Conservation (phyloP, 2,329 filamentous ascomycete genomes). For the Ophiostoma ulmi region DNA sequence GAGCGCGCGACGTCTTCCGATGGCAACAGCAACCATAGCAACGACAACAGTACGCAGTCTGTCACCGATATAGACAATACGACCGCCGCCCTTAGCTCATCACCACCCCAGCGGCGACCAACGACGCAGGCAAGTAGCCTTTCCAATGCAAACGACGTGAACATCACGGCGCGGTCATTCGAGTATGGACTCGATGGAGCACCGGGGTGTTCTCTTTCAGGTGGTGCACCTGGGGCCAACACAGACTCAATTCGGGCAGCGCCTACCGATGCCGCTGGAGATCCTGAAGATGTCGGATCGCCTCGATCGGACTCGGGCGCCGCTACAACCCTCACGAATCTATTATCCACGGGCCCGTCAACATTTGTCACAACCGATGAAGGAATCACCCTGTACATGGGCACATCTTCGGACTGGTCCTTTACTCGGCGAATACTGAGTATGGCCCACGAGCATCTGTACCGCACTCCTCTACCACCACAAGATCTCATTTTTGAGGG, state of each 20-base stretch:
- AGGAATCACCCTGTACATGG: constrained; percentile 13
- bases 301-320: neutral
- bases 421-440: constrained; percentile 3
- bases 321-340: neutral
- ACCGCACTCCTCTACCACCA: constrained; percentile 3
- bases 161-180: neutral
- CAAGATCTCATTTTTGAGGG: neutral
- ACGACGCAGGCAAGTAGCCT: neutral
- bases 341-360: neutral
- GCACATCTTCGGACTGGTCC: constrained; percentile 16
- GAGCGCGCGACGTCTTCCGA: neutral
- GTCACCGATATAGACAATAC: neutral
- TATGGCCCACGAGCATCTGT: neutral
- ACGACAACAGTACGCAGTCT: neutral
- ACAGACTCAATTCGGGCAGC: neutral
- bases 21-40: neutral
- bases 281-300: neutral
- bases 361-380: neutral
- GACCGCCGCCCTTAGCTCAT: neutral
- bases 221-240: neutral
- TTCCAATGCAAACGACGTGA: neutral
- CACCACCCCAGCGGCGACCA: neutral
- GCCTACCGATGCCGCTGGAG: neutral
- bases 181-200: neutral
- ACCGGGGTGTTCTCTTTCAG: neutral